A percentile compares a stretch with the other conserved stretches of the same genome.
phyloP scores from a whole-genome alignment of 768 basidiomycete species.

The Boletus rufocinnamomeus region DNA sequence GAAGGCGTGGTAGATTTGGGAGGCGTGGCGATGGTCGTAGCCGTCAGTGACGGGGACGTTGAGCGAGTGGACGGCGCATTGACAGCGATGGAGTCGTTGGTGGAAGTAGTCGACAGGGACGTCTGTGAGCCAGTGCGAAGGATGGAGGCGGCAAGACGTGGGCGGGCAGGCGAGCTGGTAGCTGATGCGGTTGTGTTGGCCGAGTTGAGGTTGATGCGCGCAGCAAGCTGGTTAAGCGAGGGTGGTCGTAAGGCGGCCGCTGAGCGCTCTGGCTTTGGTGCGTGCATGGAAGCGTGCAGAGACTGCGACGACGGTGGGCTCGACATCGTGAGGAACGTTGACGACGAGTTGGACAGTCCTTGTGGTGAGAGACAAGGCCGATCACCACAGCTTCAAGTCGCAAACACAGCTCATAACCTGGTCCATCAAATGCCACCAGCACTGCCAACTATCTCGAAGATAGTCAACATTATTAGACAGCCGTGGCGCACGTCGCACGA shows the following conservation, averaged over 20 bases:
- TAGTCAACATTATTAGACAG: neutral
- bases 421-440: neutral
- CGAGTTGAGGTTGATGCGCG: slow-evolving; percentile 60
- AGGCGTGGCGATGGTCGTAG: slow-evolving; percentile 44
- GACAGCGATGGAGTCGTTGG: slow-evolving; percentile 64
- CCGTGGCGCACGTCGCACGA: neutral
- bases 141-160: slow-evolving; percentile 72
- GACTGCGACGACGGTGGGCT: slow-evolving; percentile 34
- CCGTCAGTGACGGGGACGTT: slow-evolving; percentile 58
- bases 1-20: slow-evolving; percentile 44
- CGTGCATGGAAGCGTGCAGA: slow-evolving; percentile 35
- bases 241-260: slow-evolving; percentile 50
- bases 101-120: slow-evolving; percentile 50
- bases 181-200: slow-evolving; percentile 25
- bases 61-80: slow-evolving; percentile 69
- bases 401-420: neutral
- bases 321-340: slow-evolving; percentile 29
- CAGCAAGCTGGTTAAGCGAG: slow-evolving; percentile 80
- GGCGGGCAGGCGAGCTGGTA: slow-evolving; percentile 44
- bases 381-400: neutral
- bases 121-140: slow-evolving; percentile 62
- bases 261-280: slow-evolving; percentile 42
- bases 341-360: slow-evolving; percentile 14
- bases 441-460: neutral
- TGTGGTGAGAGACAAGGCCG: slow-evolving; percentile 19